Base-by-base conservation (phyloP, 306 rosid species). In the Geum urbanum region DNA sequence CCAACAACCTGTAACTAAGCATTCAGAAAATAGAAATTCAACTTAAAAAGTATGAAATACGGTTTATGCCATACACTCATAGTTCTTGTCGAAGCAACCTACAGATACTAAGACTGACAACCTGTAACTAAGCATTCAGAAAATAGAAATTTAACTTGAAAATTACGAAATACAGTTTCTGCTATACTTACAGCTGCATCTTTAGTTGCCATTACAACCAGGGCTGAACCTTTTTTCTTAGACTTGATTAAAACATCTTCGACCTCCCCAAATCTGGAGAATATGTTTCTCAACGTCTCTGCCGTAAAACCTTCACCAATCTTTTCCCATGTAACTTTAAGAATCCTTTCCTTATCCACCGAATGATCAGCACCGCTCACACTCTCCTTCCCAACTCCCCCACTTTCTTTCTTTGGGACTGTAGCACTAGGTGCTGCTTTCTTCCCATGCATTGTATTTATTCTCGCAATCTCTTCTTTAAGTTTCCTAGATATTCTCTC, bases 281-380 rank as follows among this genome's bases (percentile, higher is more conserved):
- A 88, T 77, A 89, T 27, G 48, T 81, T 96, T 74, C 80, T 83
- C 83, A 94, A 77, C 66, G 78, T 78, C 78, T 88, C 87, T 2
- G 96, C 95, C 0, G 95, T 74, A 69, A 91, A 94, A 67, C 74
- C 96, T 70, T 89, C 95, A 53, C 96, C 99, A 44, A 68, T 66
- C 72, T 83, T 94, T 75, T 85, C 96, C 99, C 99, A 94, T 5
- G 97, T 85, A 74, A 91, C 97, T 77, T 91, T 94, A 75, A 94
- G 86, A 74, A 86, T 79, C 81, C 74, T 91, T 73, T 77, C 91
- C 73, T 84, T 86, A 77, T 94, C 84, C 81, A 91, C 22, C 54
- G 59, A 73, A 40, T 51, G 50, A 3, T 84, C 81, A 0, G 79
- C 74, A 24, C 70, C 74, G 11, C 69, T 74, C 2, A 6, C 65